These are phyloP conservation scores for Barbatosphaeria neglecta DNA, from an alignment of 495 filamentous ascomycete genomes.

Conservation along the genomic window DNA sequence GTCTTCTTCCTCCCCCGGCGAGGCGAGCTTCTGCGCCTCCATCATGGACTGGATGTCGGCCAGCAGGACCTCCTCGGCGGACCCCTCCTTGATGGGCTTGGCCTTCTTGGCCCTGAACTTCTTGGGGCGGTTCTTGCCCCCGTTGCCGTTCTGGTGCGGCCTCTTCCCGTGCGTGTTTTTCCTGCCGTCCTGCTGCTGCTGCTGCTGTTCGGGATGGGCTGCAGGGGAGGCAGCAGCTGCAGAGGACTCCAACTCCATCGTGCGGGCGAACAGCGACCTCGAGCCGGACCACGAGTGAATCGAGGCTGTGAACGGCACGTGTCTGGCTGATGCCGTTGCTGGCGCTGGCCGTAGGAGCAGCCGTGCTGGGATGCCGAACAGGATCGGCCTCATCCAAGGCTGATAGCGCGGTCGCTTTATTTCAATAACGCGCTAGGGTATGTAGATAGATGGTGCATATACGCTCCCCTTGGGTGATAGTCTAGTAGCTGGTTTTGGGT, in stretches of 20 bases:
- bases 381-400: not conserved
- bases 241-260: not conserved
- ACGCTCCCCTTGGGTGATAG: too few relatives aligned
- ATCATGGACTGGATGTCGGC: conserved; percentile 58
- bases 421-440: too few relatives aligned
- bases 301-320: too few relatives aligned
- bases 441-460: too few relatives aligned
- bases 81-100: conserved; percentile 40
- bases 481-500: too few relatives aligned
- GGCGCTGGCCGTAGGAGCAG: not conserved
- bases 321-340: too few relatives aligned
- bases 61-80: conserved; percentile 62
- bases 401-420: too few relatives aligned
- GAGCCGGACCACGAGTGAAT: not conserved
- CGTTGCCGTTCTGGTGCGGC: not conserved
- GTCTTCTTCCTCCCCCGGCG: conserved; percentile 12
- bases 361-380: not conserved
- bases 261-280: not conserved
- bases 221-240: not conserved
- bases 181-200: not conserved
- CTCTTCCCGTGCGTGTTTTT: conserved; percentile 1
- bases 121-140: conserved; percentile 1
- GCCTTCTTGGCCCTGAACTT: conserved; percentile 48
- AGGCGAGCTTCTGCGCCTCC: conserved; percentile 32
- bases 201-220: too few relatives aligned